Evolutionary conservation across 2,329 filamentous ascomycete genomes (phyloP).

Genomic region (Apiospora rasikravindrae): DNA sequence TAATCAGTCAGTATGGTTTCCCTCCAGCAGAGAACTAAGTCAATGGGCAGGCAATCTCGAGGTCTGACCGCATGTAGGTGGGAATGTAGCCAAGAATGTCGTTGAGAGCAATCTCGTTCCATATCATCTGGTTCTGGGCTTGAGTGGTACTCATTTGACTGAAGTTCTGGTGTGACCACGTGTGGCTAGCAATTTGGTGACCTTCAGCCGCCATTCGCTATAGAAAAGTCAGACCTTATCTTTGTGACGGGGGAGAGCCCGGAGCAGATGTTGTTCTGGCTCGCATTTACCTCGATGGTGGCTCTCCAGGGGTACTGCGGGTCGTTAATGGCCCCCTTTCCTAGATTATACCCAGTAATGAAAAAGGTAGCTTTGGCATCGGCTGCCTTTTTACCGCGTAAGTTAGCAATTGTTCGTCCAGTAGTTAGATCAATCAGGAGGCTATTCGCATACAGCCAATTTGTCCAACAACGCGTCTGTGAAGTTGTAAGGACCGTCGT

Average conservation of each 20-base stretch:
- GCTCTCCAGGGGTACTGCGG: conserved; percentile 39
- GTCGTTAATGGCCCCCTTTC: conserved; percentile 57
- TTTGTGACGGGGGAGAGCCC: neutral
- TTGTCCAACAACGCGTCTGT: conserved; percentile 64
- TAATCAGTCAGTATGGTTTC: neutral
- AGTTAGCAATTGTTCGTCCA: conserved; percentile 20
- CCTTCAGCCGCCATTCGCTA: conserved; percentile 42
- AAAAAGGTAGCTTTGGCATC: conserved; percentile 68
- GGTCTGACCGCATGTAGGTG: conserved; percentile 39
- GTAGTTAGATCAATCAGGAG: neutral
- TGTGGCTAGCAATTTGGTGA: conserved; percentile 41
- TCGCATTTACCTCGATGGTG: conserved; percentile 35
- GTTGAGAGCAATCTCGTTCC: conserved; percentile 42
- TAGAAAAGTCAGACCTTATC: neutral
- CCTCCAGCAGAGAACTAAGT: neutral
- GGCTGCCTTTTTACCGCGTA: conserved; percentile 48
- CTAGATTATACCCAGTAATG: conserved; percentile 58
- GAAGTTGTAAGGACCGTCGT: conserved; percentile 67
- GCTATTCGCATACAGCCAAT: conserved; percentile 30
- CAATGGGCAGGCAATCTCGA: neutral
- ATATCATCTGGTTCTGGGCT: conserved; percentile 39
- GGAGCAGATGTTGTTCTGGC: neutral
- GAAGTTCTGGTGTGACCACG: conserved; percentile 42
- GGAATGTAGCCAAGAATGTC: conserved; percentile 42
- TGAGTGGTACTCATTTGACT: conserved; percentile 36